Percentiles rank a stretch among this genome's conserved stretches.
Conservation (phyloP, 2,329 filamentous ascomycete genomes). For the Exophiala calicioides region DNA sequence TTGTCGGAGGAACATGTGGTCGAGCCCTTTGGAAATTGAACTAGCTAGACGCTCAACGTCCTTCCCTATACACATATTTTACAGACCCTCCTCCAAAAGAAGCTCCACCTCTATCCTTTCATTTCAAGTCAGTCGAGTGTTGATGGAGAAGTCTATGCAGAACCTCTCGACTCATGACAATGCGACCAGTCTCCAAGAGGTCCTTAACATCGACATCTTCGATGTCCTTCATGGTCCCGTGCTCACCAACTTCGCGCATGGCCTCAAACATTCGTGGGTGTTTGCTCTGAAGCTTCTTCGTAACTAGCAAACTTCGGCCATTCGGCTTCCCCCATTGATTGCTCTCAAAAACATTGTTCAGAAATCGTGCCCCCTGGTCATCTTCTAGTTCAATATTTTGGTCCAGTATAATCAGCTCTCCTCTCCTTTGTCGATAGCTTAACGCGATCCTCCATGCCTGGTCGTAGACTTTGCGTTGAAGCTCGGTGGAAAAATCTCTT, state of each 20-base stretch:
- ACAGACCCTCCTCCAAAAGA: too few relatives aligned
- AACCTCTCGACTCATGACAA: slow-evolving; percentile 83
- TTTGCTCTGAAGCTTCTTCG: slow-evolving; percentile 40
- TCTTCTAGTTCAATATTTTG: slow-evolving; percentile 70
- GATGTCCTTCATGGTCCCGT: slow-evolving; percentile 69
- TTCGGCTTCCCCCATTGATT: slow-evolving; percentile 68
- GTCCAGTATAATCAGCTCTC: slow-evolving; percentile 83
- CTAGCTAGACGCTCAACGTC: too few relatives aligned
- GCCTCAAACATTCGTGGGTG: slow-evolving; percentile 57
- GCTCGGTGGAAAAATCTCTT: slow-evolving; percentile 80
- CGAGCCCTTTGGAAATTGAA: too few relatives aligned
- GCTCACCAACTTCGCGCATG: slow-evolving; percentile 62
- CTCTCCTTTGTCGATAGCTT: slow-evolving; percentile 83
- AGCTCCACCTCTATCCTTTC: neutral
- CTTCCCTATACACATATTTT: too few relatives aligned
- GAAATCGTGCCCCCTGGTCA: slow-evolving; percentile 55
- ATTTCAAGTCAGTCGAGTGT: neutral
- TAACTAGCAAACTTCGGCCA: slow-evolving; percentile 76
- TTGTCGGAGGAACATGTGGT: too few relatives aligned
- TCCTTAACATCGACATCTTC: slow-evolving; percentile 96
- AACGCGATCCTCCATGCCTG: slow-evolving; percentile 92
- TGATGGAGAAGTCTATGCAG: slow-evolving; percentile 55
- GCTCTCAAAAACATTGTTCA: slow-evolving; percentile 66
- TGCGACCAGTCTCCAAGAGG: slow-evolving; percentile 76
- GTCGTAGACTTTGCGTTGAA: slow-evolving; percentile 91